Percentiles rank a stretch among this genome's conserved stretches.
phyloP scores from a whole-genome alignment of 78 protist genomes.

The Speleostelium caveatum region DNA sequence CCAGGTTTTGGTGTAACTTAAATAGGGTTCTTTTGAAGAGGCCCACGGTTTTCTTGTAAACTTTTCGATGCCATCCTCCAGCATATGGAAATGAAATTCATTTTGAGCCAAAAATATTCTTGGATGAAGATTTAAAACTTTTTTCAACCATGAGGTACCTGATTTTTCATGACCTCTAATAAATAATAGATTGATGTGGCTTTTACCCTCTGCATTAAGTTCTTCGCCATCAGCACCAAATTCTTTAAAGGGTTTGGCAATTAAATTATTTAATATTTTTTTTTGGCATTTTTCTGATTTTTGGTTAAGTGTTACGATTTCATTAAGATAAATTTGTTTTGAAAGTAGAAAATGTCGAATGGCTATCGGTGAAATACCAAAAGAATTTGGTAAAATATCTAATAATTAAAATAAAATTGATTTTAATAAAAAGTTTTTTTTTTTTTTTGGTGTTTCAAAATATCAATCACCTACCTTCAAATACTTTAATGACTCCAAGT shows the following conservation, averaged over 20 bases:
- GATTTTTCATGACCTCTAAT: constrained; percentile 71
- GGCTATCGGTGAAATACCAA: constrained; percentile 43
- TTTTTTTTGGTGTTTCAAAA: neutral
- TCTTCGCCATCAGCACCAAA: constrained; percentile 21
- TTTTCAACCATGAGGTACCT: constrained; percentile 69
- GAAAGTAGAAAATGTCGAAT: constrained; percentile 64
- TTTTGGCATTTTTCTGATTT: constrained; percentile 6
- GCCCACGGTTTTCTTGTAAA: constrained; percentile 55
- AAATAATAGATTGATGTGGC: constrained; percentile 49
- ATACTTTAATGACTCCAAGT: constrained; percentile 34
- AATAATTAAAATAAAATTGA: neutral
- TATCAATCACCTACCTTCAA: constrained; percentile 16
- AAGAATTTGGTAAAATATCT: constrained; percentile 35
- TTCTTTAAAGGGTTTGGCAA: neutral
- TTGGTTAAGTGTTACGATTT: constrained; percentile 4
- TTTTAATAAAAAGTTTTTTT: neutral
- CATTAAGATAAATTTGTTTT: constrained; percentile 26
- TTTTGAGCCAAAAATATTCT: constrained; percentile 32
- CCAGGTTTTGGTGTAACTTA: constrained; percentile 32
- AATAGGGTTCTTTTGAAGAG: constrained; percentile 48
- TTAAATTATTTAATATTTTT: neutral
- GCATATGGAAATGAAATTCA: constrained; percentile 61
- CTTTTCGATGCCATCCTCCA: constrained; percentile 54
- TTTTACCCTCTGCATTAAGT: neutral
- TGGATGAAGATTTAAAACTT: constrained; percentile 51